Base-by-base conservation (phyloP, 116 monocot species). In the Phalaenopsis hybrid region DNA sequence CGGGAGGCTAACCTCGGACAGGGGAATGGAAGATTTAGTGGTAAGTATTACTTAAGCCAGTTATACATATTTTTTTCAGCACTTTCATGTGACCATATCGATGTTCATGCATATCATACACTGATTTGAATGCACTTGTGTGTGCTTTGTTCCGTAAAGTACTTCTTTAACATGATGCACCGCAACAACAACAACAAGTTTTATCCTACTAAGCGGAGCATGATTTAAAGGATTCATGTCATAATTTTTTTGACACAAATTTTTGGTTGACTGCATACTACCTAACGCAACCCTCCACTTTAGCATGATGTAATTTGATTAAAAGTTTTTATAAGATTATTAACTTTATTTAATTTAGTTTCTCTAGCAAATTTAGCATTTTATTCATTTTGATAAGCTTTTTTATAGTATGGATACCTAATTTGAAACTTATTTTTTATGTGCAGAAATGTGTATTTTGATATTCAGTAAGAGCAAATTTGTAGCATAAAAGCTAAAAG, bases 11-110 rank as follows among this genome's bases (percentile, higher is more conserved):
- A 87, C 80, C 76, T 63, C 82, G 88, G 91, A 43, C 86, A 75
- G 57, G 81, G 68, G 44, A 95, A 93, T 81, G 92, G 96, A 80
- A 90, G 96, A 91, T 87, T 89, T 13, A 96, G 96, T 80, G 96
- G 96, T 96, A 78, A 87, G 96, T 87, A 78, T 77, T 49, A 21
- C 44, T 72, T 34, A 41, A 25, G 21, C 25, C 21, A 65, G 2
- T 9, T 65, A 8, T 65, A 31, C 0, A 31, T 0, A 6, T 65
- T 63, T 65, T 65, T 1, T 52, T 65, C 65, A 8, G 72, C 34
- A 37, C 20, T 75, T 44, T 75, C 20, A 6, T 31, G 3, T 6
- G 6, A 13, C 20, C 45, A 44, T 18, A 75, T 20, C 18, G 52
- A 52, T 52, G 52, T 52, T 52, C 13, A 52, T 52, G 10, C 52